Conservation (phyloP, 2,329 filamentous ascomycete species). For the Fusarium camptoceras region DNA sequence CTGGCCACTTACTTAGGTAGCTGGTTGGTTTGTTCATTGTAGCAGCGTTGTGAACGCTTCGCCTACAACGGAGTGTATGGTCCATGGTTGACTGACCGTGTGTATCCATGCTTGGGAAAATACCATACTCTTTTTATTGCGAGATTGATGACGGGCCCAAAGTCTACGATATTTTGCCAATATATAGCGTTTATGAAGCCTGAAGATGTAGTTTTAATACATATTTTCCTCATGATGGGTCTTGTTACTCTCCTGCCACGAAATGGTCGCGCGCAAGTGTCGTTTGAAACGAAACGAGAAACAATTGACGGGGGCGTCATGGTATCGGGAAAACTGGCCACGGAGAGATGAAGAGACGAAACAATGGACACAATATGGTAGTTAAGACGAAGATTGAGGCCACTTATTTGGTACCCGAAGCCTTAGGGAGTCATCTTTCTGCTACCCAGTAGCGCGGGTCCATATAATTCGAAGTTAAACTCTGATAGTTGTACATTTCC, state of each 20-base stretch:
- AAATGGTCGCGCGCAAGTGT: background rate
- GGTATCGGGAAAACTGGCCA: background rate
- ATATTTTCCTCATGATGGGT: background rate
- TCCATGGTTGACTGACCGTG: slow-evolving; percentile 4
- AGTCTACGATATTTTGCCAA: slow-evolving; percentile 3
- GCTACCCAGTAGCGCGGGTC: background rate
- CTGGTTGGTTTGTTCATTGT: slow-evolving; percentile 31
- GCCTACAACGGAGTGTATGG: slow-evolving; percentile 1
- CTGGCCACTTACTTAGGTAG: slow-evolving; percentile 17
- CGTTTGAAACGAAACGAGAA: background rate
- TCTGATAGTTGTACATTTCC: slow-evolving; percentile 26
- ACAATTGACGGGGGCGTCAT: background rate
- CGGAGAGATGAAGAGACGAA: background rate
- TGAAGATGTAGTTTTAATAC: slow-evolving; percentile 1
- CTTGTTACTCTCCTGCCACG: background rate
- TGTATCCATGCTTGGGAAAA: slow-evolving; percentile 32
- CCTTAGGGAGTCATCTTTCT: background rate
- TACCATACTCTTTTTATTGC: slow-evolving; percentile 29
- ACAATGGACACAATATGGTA: background rate
- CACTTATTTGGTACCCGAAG: background rate
- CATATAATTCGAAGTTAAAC: slow-evolving; percentile 1
- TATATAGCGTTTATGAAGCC: slow-evolving; percentile 10
- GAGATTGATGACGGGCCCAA: slow-evolving; percentile 10
- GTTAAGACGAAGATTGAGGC: background rate
- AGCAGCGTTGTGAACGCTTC: slow-evolving; percentile 16